A percentile compares a stretch with the other conserved stretches of the same genome.
Conservation (phyloP, 176 grass and related monocot genomes). For the Hsuehochloa calcarea region DNA sequence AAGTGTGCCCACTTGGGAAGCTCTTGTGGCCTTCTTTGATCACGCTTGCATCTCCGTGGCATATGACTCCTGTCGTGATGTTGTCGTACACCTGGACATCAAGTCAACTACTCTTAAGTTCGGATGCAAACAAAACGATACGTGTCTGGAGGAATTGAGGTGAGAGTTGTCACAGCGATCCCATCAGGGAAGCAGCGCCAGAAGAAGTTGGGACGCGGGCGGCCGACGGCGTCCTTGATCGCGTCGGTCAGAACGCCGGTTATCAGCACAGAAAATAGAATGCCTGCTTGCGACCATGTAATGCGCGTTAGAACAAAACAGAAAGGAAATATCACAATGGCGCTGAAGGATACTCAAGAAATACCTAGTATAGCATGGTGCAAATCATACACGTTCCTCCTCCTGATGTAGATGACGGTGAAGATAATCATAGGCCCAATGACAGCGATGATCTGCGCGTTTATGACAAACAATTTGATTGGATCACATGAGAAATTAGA, state of each 20-base stretch:
- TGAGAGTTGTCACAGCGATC: slow-evolving; percentile 20
- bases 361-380: slow-evolving; percentile 48
- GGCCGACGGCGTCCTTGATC: slow-evolving; percentile 50
- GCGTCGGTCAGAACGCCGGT: slow-evolving; percentile 52
- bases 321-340: neutral
- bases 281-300: slow-evolving; percentile 1
- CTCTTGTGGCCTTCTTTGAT: slow-evolving; percentile 67
- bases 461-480: neutral
- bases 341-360: neutral
- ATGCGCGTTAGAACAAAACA: neutral
- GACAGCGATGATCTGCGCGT: slow-evolving; percentile 30
- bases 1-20: slow-evolving; percentile 57
- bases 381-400: slow-evolving; percentile 39
- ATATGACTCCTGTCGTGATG: slow-evolving; percentile 36
- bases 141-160: neutral
- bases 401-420: slow-evolving; percentile 8
- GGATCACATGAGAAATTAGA: too few species aligned
- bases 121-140: neutral
- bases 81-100: slow-evolving; percentile 40
- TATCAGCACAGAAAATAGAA: slow-evolving; percentile 44
- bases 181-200: slow-evolving; percentile 60
- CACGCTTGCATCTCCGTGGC: slow-evolving; percentile 41
- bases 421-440: slow-evolving; percentile 47
- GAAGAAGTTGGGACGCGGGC: slow-evolving; percentile 42
- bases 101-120: neutral